Base-by-base conservation (phyloP, 108 stramenopile species). In the Schizochytrium sp. region DNA sequence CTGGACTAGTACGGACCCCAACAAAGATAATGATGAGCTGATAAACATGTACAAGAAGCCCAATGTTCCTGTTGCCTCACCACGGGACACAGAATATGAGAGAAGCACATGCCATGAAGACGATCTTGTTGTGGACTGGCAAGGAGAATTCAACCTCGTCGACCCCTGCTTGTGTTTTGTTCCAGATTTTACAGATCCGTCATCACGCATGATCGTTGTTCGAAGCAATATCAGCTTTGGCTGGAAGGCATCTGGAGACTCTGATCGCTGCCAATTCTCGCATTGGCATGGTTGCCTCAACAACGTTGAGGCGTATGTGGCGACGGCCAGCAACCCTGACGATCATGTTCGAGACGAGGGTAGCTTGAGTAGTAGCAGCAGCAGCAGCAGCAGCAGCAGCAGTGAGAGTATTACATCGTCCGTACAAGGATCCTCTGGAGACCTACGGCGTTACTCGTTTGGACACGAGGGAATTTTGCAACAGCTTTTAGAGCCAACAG, bases 401-500 rank as follows among this genome's bases (percentile, higher is more conserved):
- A 28, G 28, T 28, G 28, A 28, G 28, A 28, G 28, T 28, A 28
- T 28, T 28, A 28, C 28, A 28, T 28, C 28, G 28, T 28, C 28
- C 28, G 28, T 28, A 28, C 28, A 28, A 28, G 28, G 28, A 28
- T 28, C 28, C 28, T 28, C 28, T 28, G 28, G 28, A 28, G 28
- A 28, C 28, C 28, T 28, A 28, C 28, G 28, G 28, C 28, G 12
- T 13, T 44, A 44, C 15, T 38, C 12, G 19, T 7, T 69, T 44
- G 47, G 47, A 2, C 47, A 83, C 15, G 47, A 50, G 28, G 53
- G 53, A 0, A 55, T 83, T 1, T 5, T 47, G 47, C 76, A 83
- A 53, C 76, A 83, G 47, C 76, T 83, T 53, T 13, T 83, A 5
- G 76, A 83, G 55, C 76, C 76, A 0, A 83, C 76, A 5, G 76